A percentile compares a stretch with the other conserved stretches of the same genome.
Conservation (phyloP, 2,329 filamentous ascomycete genomes). For the Calonectria henricotiae region DNA sequence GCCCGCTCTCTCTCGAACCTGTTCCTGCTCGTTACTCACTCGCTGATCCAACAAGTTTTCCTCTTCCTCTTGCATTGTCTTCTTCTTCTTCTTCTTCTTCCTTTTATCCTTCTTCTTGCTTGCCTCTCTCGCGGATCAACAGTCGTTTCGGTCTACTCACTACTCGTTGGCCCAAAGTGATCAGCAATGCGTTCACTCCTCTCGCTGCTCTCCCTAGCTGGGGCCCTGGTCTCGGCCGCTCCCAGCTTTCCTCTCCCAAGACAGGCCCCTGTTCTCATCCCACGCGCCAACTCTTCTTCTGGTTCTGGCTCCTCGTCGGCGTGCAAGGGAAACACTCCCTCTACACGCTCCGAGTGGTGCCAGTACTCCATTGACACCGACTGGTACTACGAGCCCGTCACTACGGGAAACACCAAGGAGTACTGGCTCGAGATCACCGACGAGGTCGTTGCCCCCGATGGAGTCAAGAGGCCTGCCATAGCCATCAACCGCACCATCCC, state of each 20-base stretch:
- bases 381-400: constrained; percentile 60
- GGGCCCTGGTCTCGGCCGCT: constrained; percentile 29
- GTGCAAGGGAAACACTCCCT: constrained; percentile 51
- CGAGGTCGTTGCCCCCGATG: constrained; percentile 64
- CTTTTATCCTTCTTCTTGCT: not conserved
- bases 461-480: constrained; percentile 59
- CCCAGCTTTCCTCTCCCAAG: constrained; percentile 14
- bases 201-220: constrained; percentile 7
- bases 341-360: constrained; percentile 62
- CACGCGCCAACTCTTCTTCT: constrained; percentile 26
- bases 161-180: constrained; percentile 1
- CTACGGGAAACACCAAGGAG: constrained; percentile 69
- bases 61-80: not conserved
- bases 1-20: not conserved
- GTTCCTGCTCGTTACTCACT: constrained; percentile 2
- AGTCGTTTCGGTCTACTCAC: not conserved
- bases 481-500: constrained; percentile 74
- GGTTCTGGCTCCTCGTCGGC: not conserved
- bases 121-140: not conserved
- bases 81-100: not conserved
- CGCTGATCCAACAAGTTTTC: constrained; percentile 6
- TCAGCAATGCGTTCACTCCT: constrained; percentile 26
- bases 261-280: constrained; percentile 14
- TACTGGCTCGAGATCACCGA: constrained; percentile 64
- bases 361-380: constrained; percentile 67